Conservation (phyloP, 176 grass and related monocot genomes). For the Zea mays region DNA sequence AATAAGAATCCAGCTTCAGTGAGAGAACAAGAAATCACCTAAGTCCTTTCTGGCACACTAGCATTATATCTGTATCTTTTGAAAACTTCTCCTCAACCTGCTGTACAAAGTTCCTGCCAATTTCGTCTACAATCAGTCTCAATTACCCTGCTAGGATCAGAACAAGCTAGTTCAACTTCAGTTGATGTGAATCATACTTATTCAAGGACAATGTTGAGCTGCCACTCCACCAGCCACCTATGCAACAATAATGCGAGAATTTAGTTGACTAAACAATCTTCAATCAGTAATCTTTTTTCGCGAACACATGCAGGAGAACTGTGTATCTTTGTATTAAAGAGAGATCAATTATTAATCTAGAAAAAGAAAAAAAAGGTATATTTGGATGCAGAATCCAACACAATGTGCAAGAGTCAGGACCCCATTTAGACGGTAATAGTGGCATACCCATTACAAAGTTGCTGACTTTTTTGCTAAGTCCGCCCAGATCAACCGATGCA, state of each 20-base stretch:
- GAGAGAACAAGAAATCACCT: constrained; percentile 56
- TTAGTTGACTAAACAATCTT: constrained; percentile 19
- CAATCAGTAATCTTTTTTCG: background rate
- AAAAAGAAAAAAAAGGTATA: background rate
- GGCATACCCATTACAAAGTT: constrained; percentile 87
- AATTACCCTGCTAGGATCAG: constrained; percentile 19
- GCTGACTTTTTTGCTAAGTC: constrained; percentile 71
- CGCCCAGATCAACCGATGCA: constrained; percentile 43
- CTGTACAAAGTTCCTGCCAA: constrained; percentile 65
- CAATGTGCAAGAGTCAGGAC: background rate
- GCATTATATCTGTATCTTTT: constrained; percentile 82
- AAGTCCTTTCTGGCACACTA: constrained; percentile 92
- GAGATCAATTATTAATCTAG: background rate
- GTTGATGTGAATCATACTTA: constrained; percentile 57
- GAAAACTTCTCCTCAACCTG: constrained; percentile 87
- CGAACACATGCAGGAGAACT: background rate
- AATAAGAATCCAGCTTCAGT: background rate
- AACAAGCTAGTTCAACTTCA: constrained; percentile 6
- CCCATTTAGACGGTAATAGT: constrained; percentile 13
- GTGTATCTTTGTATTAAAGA: background rate
- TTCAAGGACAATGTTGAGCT: constrained; percentile 71
- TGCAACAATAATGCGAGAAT: constrained; percentile 12
- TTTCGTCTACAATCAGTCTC: constrained; percentile 38
- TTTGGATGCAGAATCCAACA: background rate
- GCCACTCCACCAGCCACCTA: constrained; percentile 99